Conservation (phyloP, 2,329 filamentous ascomycete species). For the Decorospora gaudefroyi region DNA sequence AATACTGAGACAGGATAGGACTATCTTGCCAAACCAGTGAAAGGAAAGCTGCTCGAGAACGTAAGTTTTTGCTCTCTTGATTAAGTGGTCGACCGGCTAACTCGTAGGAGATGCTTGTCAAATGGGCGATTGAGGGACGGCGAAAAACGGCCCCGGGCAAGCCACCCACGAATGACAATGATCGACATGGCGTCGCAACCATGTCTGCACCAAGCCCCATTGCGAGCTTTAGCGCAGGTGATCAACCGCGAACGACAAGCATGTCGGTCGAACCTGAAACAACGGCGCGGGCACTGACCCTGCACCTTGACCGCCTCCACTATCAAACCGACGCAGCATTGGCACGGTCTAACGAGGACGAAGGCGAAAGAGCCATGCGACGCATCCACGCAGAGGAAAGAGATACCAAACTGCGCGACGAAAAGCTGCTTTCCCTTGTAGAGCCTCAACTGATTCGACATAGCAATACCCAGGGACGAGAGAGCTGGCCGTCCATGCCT, state of each 20-base stretch:
- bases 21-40: constrained; percentile 61
- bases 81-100: constrained; percentile 21
- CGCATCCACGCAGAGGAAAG: constrained; percentile 60
- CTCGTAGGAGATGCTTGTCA: constrained; percentile 60
- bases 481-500: constrained; percentile 33
- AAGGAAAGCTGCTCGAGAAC: constrained; percentile 67
- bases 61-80: constrained; percentile 26
- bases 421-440: constrained; percentile 58
- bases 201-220: constrained; percentile 19
- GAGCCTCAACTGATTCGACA: constrained; percentile 42
- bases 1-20: constrained; percentile 35
- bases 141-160: constrained; percentile 39
- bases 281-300: constrained; percentile 41
- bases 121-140: constrained; percentile 62
- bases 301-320: constrained; percentile 46
- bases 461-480: constrained; percentile 23
- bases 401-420: constrained; percentile 58
- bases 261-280: constrained; percentile 41
- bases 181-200: constrained; percentile 32
- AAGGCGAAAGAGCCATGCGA: constrained; percentile 53
- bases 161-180: constrained; percentile 29
- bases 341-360: constrained; percentile 49
- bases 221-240: constrained; percentile 30
- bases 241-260: constrained; percentile 38
- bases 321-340: constrained; percentile 48